phyloP scores from a whole-genome alignment of 2,329 filamentous ascomycete species.

The Raffaelea arxii region DNA sequence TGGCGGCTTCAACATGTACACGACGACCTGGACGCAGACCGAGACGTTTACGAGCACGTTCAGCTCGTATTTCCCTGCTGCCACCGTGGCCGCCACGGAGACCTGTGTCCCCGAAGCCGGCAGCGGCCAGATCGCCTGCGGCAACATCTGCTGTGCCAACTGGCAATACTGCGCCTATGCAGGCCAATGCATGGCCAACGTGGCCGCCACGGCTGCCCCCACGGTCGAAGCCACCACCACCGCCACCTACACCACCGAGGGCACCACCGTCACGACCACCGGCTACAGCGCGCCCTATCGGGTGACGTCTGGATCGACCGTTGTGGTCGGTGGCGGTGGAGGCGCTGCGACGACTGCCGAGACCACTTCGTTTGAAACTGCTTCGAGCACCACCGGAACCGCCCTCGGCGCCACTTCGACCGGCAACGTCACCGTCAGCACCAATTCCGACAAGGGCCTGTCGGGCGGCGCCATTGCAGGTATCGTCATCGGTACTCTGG shows the following conservation, averaged over 20 bases:
- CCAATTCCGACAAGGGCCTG: slow-evolving; percentile 31
- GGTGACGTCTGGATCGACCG: slow-evolving; percentile 43
- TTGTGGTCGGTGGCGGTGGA: slow-evolving; percentile 39
- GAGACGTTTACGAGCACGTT: slow-evolving; percentile 50
- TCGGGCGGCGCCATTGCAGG: slow-evolving; percentile 69
- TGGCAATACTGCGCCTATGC: slow-evolving; percentile 56
- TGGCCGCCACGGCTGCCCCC: slow-evolving; percentile 21
- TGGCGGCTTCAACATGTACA: slow-evolving; percentile 27
- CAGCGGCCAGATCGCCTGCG: slow-evolving; percentile 53
- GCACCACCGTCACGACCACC: slow-evolving; percentile 40
- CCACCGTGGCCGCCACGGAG: slow-evolving; percentile 23
- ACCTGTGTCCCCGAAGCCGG: slow-evolving; percentile 38
- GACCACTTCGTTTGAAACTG: not conserved
- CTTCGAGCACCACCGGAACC: slow-evolving; percentile 38
- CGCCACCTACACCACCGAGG: slow-evolving; percentile 24
- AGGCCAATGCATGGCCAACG: slow-evolving; percentile 49
- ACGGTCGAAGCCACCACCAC: slow-evolving; percentile 14
- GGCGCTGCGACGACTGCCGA: slow-evolving; percentile 18
- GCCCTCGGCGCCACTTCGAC: slow-evolving; percentile 36
- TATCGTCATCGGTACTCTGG: slow-evolving; percentile 66
- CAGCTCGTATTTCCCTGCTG: slow-evolving; percentile 38
- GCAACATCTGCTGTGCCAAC: slow-evolving; percentile 58
- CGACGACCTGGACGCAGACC: slow-evolving; percentile 53
- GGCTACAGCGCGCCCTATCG: slow-evolving; percentile 40
- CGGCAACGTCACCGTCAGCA: slow-evolving; percentile 25